Base-by-base conservation (phyloP, 2,329 filamentous ascomycete species). In the Zymoseptoria ardabiliae region DNA sequence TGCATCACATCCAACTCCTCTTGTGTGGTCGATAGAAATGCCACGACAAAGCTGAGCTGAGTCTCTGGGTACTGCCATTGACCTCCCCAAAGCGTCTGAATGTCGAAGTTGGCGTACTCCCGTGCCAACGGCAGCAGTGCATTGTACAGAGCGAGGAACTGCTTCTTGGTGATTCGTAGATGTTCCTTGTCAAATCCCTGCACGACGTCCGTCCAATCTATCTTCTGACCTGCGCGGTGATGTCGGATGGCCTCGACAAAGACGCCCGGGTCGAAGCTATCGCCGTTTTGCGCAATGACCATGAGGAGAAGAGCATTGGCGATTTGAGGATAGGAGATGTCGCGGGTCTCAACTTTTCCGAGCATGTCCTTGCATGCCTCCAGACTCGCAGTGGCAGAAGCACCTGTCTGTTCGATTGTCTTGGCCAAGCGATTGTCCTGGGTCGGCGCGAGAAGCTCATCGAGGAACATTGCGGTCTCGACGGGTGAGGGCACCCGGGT, bases 11-110 rank as follows among this genome's bases (percentile, higher is more conserved):
- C 91, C 23, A 96, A 81, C 68, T 92, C 84, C 25, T 90, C 84
- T 0, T 87, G 82, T 11, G 83, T 84, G 58, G 92, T 82, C 3
- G 89, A 89, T 21, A 93, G 81, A 72, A 93, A 97, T 19, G 91
- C 91, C 63, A 88, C 88, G 57, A 97, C 84, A 72, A 97, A 97
- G n/a, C 92, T 95, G 41, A 99, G 78, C 65, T 97, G 93, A 0
- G 94, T 90, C 63, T 96, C 86, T 13, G 88, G 84, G 66, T 95
- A 85, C 63, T 87, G 85, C 93, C 95, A 99, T 49, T 62, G 57
- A 7, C 92, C 92, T 60, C 92, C 92, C 92, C 94, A 97, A 21
- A 99, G 79, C 48, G 82, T 82, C 72, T 97, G 91, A 51, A 99
- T 88, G 71, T 97, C 90, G 67, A 97, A 85, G 23, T 78, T 78